These are phyloP conservation scores for Oenanthe javanica DNA, from an alignment of 140 eudicot genomes.

Conservation along the genomic window DNA sequence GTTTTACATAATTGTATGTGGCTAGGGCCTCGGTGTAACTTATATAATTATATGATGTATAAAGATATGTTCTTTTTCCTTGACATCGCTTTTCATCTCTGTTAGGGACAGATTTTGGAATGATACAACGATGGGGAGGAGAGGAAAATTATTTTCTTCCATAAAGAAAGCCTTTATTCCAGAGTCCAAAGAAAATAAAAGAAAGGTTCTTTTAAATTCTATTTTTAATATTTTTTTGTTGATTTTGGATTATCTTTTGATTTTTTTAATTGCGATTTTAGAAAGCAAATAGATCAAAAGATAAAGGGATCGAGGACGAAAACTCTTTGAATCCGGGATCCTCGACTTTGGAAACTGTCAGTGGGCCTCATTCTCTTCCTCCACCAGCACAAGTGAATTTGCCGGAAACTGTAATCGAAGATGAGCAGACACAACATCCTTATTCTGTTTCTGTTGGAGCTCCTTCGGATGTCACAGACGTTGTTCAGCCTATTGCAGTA, in stretches of 20 bases:
- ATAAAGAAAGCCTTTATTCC: slow-evolving; percentile 71
- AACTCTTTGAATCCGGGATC: slow-evolving; percentile 24
- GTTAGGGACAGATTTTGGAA: slow-evolving; percentile 16
- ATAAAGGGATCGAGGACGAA: slow-evolving; percentile 39
- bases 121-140: slow-evolving; percentile 55
- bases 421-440: slow-evolving; percentile 44
- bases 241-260: background rate
- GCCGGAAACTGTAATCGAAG: slow-evolving; percentile 33
- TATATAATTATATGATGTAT: background rate
- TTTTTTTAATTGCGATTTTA: slow-evolving; percentile 14
- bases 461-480: slow-evolving; percentile 50
- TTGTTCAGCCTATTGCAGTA: slow-evolving; percentile 33
- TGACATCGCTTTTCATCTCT: slow-evolving; percentile 10
- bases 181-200: slow-evolving; percentile 51
- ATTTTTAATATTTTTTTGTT: background rate
- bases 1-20: background rate
- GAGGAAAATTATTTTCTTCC: slow-evolving; percentile 69
- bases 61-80: background rate
- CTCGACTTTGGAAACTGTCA: slow-evolving; percentile 19
- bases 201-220: slow-evolving; percentile 28
- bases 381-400: slow-evolving; percentile 37
- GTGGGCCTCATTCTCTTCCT: slow-evolving; percentile 34
- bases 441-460: slow-evolving; percentile 40
- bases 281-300: slow-evolving; percentile 44
- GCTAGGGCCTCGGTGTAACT: background rate